Evolutionary conservation across 495 filamentous ascomycete genomes (phyloP).

Genomic region (Penicillium bovifimosum): DNA sequence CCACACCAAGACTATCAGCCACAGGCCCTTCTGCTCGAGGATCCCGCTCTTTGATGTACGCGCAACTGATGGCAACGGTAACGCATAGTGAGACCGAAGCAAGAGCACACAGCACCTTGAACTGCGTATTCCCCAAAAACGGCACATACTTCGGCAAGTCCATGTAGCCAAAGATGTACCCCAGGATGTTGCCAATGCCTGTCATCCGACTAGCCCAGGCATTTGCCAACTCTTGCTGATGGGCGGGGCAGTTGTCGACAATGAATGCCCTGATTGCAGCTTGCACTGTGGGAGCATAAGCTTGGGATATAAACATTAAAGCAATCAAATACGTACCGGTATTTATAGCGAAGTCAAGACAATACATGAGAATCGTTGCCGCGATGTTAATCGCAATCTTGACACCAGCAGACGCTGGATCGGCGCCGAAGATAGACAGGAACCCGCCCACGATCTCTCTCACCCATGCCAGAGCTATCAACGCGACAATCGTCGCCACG

Average conservation of each 20-base stretch:
- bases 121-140: conserved; percentile 78
- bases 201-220: conserved; percentile 78
- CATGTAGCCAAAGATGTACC: conserved; percentile 76
- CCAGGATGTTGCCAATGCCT: conserved; percentile 80
- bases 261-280: conserved; percentile 85
- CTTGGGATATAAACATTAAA: background rate
- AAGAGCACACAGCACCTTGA: conserved; percentile 82
- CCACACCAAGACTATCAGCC: conserved; percentile 54
- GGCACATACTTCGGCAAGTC: conserved; percentile 65
- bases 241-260: conserved; percentile 79
- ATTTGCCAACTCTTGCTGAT: conserved; percentile 87
- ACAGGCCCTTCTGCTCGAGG: conserved; percentile 62
- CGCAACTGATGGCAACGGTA: conserved; percentile 62
- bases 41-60: conserved; percentile 68
- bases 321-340: conserved; percentile 52
- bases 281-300: conserved; percentile 54
- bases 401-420: conserved; percentile 53
- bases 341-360: conserved; percentile 88
- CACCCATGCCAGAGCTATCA: conserved; percentile 78
- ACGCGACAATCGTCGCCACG: conserved; percentile 62
- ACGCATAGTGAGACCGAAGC: conserved; percentile 61
- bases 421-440: conserved; percentile 65
- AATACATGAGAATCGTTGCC: conserved; percentile 77
- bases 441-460: conserved; percentile 69
- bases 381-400: conserved; percentile 58